These are phyloP conservation scores for Ustilago shanxiensis DNA, from an alignment of 1,284 basidiomycete species.

Conservation along the genomic window DNA sequence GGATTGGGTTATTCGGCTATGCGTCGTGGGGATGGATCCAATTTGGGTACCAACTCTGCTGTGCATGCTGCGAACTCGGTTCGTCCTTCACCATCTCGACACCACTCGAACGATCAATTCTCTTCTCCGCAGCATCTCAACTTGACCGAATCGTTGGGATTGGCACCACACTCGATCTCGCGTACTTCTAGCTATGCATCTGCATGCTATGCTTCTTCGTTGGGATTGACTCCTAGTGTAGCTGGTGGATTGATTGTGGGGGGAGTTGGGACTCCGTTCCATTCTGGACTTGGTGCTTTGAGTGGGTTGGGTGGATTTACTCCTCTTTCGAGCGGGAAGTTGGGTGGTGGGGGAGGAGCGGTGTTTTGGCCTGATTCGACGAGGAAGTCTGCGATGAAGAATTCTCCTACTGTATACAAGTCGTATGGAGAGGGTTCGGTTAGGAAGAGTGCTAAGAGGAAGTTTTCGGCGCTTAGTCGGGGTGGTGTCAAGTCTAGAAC, in stretches of 20 bases:
- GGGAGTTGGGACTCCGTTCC: conserved; percentile 28
- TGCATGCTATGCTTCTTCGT: conserved; percentile 44
- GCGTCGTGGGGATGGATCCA: conserved; percentile 24
- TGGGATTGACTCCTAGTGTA: conserved; percentile 59
- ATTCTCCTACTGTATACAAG: conserved; percentile 39
- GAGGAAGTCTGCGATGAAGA: conserved; percentile 18
- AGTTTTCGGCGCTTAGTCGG: not conserved
- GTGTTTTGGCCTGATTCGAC: conserved; percentile 38
- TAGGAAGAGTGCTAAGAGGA: not conserved
- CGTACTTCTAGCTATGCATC: conserved; percentile 41
- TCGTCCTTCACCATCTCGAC: conserved; percentile 37
- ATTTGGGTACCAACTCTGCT: not conserved
- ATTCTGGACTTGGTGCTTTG: conserved; percentile 34
- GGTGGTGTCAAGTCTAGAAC: conserved; percentile 8
- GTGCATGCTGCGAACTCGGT: conserved; percentile 16
- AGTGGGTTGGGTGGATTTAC: conserved; percentile 43
- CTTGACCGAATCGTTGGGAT: conserved; percentile 61
- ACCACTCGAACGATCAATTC: conserved; percentile 57
- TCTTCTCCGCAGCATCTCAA: conserved; percentile 65
- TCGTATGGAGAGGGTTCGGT: not conserved
- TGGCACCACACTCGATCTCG: conserved; percentile 64
- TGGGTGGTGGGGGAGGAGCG: conserved; percentile 8
- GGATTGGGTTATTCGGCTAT: conserved; percentile 31
- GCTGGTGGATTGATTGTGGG: conserved; percentile 31
- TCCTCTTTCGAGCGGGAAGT: conserved; percentile 28